A percentile compares a stretch with the other conserved stretches of the same genome.
These are phyloP conservation scores for Rhizopogon vesiculosus DNA, from an alignment of 768 basidiomycete species.

Conservation along the genomic window DNA sequence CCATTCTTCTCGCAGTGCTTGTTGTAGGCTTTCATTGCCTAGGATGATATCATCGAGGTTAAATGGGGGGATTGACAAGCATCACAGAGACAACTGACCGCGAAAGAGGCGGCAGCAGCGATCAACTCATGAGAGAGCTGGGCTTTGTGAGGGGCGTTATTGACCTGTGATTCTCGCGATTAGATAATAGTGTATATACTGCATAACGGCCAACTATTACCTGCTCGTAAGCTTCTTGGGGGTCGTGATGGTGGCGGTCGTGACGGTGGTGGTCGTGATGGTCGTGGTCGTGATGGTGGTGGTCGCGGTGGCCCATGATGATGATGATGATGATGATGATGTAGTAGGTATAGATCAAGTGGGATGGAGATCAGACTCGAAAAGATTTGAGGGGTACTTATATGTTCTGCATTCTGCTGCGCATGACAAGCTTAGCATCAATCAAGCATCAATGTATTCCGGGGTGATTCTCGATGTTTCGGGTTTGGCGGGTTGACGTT, in stretches of 20 bases:
- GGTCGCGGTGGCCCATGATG: constrained; percentile 4
- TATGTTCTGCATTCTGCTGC: not conserved
- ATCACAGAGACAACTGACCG: constrained; percentile 30
- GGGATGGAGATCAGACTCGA: not conserved
- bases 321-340: constrained; percentile 16
- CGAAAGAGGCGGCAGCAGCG: constrained; percentile 62
- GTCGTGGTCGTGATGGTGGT: too few relatives aligned
- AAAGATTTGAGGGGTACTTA: not conserved
- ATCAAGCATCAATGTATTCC: not conserved
- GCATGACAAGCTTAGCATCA: not conserved
- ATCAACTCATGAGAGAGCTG: constrained; percentile 61
- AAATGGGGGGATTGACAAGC: not conserved
- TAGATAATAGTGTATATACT: not conserved
- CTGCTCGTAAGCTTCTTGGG: constrained; percentile 10
- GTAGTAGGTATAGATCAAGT: not conserved
- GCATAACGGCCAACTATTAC: constrained; percentile 9
- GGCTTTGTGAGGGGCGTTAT: constrained; percentile 52
- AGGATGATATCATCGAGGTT: not conserved
- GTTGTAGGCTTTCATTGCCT: constrained; percentile 66
- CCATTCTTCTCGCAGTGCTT: too few relatives aligned
- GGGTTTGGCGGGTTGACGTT: not conserved
- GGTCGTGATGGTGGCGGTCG: not conserved
- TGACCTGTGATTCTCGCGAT: constrained; percentile 29
- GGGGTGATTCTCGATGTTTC: too few relatives aligned
- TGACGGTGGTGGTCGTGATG: too few relatives aligned